Conservation (phyloP, 1,139 yeast genomes). For the Meyerozyma guilliermondii region DNA sequence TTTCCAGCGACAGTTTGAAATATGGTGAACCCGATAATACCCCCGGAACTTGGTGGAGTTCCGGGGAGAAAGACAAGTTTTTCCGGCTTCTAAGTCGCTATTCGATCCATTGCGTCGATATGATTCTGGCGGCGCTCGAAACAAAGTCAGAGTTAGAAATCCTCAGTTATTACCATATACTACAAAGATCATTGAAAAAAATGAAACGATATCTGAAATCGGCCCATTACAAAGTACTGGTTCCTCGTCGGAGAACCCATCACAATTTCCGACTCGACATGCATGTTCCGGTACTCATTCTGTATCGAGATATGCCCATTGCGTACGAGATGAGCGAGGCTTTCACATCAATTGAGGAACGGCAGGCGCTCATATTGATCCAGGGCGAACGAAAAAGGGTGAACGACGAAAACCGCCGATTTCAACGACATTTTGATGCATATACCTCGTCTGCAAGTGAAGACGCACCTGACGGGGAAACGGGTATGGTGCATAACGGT, state of each 20-base stretch:
- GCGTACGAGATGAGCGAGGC: slow-evolving; percentile 50
- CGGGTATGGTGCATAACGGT: neutral
- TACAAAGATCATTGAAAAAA: slow-evolving; percentile 21
- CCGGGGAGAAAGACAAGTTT: slow-evolving; percentile 36
- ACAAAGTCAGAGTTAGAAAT: slow-evolving; percentile 44
- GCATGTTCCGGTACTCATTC: slow-evolving; percentile 14
- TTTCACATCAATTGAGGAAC: slow-evolving; percentile 45
- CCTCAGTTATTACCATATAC: slow-evolving; percentile 37
- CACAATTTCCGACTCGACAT: slow-evolving; percentile 3
- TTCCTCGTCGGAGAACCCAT: slow-evolving; percentile 3
- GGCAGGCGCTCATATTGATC: slow-evolving; percentile 23
- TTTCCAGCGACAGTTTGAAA: neutral
- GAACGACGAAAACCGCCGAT: slow-evolving; percentile 1
- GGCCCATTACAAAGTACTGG: slow-evolving; percentile 2
- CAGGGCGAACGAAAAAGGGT: slow-evolving; percentile 1
- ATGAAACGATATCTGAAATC: slow-evolving; percentile 12
- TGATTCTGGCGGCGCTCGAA: slow-evolving; percentile 32
- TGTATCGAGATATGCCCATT: slow-evolving; percentile 43
- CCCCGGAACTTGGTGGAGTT: slow-evolving; percentile 34
- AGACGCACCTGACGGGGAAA: neutral
- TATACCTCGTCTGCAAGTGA: neutral
- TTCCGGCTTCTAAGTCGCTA: slow-evolving; percentile 37
- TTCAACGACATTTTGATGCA: neutral
- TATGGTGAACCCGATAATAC: neutral
- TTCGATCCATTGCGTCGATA: slow-evolving; percentile 44